Conservation (phyloP, 352 stramenopile species). For the Pythium coloratum region DNA sequence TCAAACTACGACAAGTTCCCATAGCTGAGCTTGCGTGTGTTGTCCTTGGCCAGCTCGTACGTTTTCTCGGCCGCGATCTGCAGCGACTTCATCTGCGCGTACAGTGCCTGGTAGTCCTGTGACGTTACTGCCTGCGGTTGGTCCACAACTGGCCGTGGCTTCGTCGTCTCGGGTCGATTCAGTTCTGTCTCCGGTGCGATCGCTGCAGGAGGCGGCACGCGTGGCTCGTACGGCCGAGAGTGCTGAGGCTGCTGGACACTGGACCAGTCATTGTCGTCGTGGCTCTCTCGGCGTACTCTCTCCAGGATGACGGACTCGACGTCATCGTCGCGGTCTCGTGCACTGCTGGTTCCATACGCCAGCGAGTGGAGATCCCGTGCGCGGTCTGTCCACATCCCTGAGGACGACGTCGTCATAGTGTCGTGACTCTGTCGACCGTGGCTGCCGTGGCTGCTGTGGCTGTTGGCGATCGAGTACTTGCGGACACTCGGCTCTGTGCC, state of each 20-base stretch:
- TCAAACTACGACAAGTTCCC: no score
- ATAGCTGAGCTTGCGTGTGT: slow-evolving; percentile 13
- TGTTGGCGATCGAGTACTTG: slow-evolving; percentile 11
- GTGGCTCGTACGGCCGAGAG: no score
- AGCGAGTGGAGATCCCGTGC: slow-evolving; percentile 11
- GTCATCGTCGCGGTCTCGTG: no score
- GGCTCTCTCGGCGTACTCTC: background rate
- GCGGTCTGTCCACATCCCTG: no score
- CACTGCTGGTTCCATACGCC: slow-evolving; percentile 9
- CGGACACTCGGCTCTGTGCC: background rate
- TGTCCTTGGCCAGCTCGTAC: slow-evolving; percentile 11
- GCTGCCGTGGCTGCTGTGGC: background rate
- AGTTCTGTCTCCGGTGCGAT: no score
- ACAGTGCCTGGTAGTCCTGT: slow-evolving; percentile 2
- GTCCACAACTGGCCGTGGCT: background rate
- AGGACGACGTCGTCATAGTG: slow-evolving; percentile 12
- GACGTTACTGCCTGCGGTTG: slow-evolving; percentile 2
- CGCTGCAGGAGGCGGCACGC: no score
- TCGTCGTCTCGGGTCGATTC: no score
- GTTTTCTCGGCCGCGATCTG: slow-evolving; percentile 20
- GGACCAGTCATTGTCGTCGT: slow-evolving; percentile 1
- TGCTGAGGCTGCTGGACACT: background rate
- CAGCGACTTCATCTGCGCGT: slow-evolving; percentile 23
- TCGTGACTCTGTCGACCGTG: slow-evolving; percentile 1
- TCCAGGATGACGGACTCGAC: slow-evolving; percentile 10